Evolutionary conservation across 2,329 filamentous ascomycete genomes (phyloP), one percentile per base, ranked within the genome.

Genomic region (Dothideomycetidae sp.): DNA sequence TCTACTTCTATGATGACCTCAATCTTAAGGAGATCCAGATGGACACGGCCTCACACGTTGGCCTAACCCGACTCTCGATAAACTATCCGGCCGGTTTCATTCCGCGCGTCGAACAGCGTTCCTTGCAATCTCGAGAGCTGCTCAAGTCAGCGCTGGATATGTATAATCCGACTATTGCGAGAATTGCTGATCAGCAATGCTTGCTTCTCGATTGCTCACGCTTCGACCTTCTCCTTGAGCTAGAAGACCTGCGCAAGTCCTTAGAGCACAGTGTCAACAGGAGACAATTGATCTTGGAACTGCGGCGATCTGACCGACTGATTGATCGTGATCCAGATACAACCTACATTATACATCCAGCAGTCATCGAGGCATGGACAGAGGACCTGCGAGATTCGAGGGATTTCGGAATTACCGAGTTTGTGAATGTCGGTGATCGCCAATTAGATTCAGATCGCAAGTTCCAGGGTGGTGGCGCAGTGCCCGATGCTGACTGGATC

Each of bases 1-100:
- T 53, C 36, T 39, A 40, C 3, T 32, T 50, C 11, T 57, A 53
- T 40, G 48, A 52, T 29, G 51, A 48, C 5, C 46, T 58, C 9
- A 47, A 42, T 23, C 42, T 57, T n/a, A 57, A 56, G 35, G 53
- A 57, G 33, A 49, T 58, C 5, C 56, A 58, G 28, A 44, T 50
- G 37, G 56, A 58, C 31, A 58, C 56, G 5, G 45, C 57, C 12
- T 52, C 50, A 3, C 55, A 58, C 32, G 47, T 46, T 2, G 44
- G 57, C 4, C 50, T 55, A 33, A 56, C 55, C 5, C 42, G 48
- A 5, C 36, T 58, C 3, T 51, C 54, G 5, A 43, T 50, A 15
- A 46, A 45, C 5, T 53, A 56, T 33, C 54, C 45, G 10, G n/a
- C 21, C 7, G 21, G 21, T 7, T n/a, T 26, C n/a, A 40, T 47